Evolutionary conservation across 2,329 filamentous ascomycete species (phyloP).

Genomic region (Thelonectria discophora): DNA sequence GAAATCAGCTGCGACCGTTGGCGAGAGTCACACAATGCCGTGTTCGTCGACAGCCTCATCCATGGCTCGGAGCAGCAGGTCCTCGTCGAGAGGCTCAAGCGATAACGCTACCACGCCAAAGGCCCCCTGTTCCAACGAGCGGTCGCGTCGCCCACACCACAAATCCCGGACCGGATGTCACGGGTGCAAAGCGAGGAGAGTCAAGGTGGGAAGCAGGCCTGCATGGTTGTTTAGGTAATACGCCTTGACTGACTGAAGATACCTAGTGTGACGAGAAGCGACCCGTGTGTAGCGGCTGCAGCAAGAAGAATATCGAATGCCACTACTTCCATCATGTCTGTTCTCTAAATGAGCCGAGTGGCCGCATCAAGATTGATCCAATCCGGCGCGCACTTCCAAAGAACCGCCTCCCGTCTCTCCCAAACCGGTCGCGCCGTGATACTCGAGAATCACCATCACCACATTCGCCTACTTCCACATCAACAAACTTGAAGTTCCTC

Average conservation of each 20-base stretch:
- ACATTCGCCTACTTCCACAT: background rate
- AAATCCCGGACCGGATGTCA: constrained; percentile 25
- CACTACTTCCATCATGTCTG: constrained; percentile 17
- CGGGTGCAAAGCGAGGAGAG: constrained; percentile 18
- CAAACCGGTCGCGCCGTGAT: background rate
- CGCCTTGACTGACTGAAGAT: background rate
- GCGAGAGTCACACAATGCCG: background rate
- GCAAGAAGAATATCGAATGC: constrained; percentile 9
- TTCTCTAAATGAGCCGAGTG: background rate
- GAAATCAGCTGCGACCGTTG: background rate
- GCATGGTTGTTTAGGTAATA: background rate
- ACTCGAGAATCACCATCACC: background rate
- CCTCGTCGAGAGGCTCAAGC: background rate
- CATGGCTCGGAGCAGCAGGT: background rate
- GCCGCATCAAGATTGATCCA: constrained; percentile 6
- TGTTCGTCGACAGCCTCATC: background rate
- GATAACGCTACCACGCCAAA: background rate
- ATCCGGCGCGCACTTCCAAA: background rate
- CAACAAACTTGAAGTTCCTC: background rate
- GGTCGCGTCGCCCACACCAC: constrained; percentile 16
- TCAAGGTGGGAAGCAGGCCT: constrained; percentile 8
- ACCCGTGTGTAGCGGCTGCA: constrained; percentile 15
- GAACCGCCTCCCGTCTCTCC: background rate
- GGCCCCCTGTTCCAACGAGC: background rate
- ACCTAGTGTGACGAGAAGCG: constrained; percentile 20